Evolutionary conservation across 1,139 yeast genomes (phyloP), one percentile per base, ranked within the genome.

Genomic region (Komagataea norvegica): DNA sequence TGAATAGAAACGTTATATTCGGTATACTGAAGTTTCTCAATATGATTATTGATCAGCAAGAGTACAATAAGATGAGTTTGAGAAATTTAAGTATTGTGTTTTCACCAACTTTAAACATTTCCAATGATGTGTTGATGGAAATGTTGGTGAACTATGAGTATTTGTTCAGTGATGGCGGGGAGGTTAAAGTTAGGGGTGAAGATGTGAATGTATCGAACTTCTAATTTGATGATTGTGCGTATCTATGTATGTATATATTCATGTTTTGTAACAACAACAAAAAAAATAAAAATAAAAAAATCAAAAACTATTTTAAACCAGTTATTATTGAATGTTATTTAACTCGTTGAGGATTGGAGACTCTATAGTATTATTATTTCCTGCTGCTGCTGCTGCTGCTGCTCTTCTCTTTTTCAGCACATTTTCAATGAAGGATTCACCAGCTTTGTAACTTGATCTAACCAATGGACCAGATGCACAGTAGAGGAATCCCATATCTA

Each of bases 381-480:
- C n/a, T n/a, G n/a, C n/a, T n/a, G n/a, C n/a, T n/a, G n/a, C n/a
- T n/a, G n/a, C n/a, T n/a, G n/a, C n/a, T n/a, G n/a, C n/a, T n/a
- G 27, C 26, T 20, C 43, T 46, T 47, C 93, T 78, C 65, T 85
- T 85, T 56, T 81, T 79, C 47, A 93, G 70, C 25, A 91, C 94
- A 56, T 91, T 91, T 62, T 93, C 98, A 54, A 93, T 89, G 55
- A 88, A 93, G 1, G 95, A 88, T 62, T 93, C 99, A 45, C 99
- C 99, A 14, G 99, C 99, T 63, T 91, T 93, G 64, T 93, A 93
- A 2, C 95, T 85, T 1, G 96, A 87, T 60, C 99, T 77, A 13
- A 93, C 97, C 54, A 93, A 71, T 6, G 99, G 98, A 4, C 98
- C 98, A 51, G 94, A 82, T 3, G 98, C 98, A 59, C 96, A 94